phyloP scores from a whole-genome alignment of 129 eudicot species.

The Centaurea solstitialis region DNA sequence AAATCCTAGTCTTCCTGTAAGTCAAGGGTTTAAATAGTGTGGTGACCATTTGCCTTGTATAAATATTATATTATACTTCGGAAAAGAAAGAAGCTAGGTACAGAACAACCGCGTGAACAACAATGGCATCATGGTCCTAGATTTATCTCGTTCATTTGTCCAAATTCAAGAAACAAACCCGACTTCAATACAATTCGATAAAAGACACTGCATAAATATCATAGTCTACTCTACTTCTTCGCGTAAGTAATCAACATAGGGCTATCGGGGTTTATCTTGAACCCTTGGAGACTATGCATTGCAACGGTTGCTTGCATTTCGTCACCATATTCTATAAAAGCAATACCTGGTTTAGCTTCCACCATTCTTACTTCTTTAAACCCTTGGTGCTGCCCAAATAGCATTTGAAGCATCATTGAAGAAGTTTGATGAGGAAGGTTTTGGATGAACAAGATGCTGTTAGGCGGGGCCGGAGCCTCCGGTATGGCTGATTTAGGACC shows the following conservation, averaged over 20 bases:
- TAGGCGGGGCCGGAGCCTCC: slow-evolving; percentile 93
- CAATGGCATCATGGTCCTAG: background rate
- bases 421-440: slow-evolving; percentile 91
- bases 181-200: background rate
- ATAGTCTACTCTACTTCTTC: slow-evolving; percentile 57
- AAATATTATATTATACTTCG: background rate
- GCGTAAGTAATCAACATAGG: slow-evolving; percentile 89
- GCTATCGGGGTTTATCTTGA: slow-evolving; percentile 65
- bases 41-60: background rate
- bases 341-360: slow-evolving; percentile 96
- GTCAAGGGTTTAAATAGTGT: background rate
- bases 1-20: background rate
- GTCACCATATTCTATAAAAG: slow-evolving; percentile 85
- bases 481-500: slow-evolving; percentile 67
- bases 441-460: slow-evolving; percentile 82
- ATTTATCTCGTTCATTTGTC: background rate
- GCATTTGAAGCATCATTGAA: slow-evolving; percentile 88
- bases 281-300: slow-evolving; percentile 85
- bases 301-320: slow-evolving; percentile 94
- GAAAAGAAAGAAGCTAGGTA: background rate
- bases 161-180: background rate
- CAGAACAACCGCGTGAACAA: background rate
- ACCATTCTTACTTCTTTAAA: slow-evolving; percentile 98
- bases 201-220: background rate
- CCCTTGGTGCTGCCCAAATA: slow-evolving; percentile 81